Evolutionary conservation across 2,329 filamentous ascomycete species (phyloP).

Genomic region (Clarireedia monteithiana): DNA sequence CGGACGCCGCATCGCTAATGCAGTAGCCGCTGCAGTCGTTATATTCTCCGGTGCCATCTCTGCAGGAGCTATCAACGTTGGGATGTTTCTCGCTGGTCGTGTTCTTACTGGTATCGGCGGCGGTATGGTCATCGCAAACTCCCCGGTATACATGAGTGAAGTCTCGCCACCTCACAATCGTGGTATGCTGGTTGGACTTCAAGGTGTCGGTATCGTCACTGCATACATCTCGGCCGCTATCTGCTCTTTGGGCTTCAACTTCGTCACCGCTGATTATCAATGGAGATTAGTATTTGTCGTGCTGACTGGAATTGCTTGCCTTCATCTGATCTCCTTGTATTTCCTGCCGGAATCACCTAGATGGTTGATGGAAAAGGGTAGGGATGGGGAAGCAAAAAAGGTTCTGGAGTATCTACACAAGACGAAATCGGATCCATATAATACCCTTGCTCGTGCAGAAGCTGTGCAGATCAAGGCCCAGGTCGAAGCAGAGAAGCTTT

Average conservation of each 20-base stretch:
- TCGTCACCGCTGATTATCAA: background rate
- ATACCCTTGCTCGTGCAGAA: background rate
- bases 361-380: constrained; percentile 14
- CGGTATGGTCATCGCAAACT: constrained; percentile 12
- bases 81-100: constrained; percentile 2
- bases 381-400: constrained; percentile 11
- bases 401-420: constrained; percentile 13
- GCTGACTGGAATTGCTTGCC: background rate
- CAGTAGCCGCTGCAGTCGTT: constrained; percentile 12
- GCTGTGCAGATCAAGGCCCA: background rate
- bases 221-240: constrained; percentile 23
- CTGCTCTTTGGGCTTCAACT: background rate
- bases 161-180: constrained; percentile 25
- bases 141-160: constrained; percentile 23
- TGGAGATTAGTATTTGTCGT: constrained; percentile 4
- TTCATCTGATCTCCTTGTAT: constrained; percentile 35
- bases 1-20: constrained; percentile 3
- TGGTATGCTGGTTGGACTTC: constrained; percentile 26
- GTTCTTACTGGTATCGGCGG: constrained; percentile 1
- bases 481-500: background rate
- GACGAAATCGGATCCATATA: background rate
- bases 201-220: constrained; percentile 26
- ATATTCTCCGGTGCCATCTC: constrained; percentile 17
- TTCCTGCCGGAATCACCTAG: constrained; percentile 65
- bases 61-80: constrained; percentile 12